Evolutionary conservation across 805 yeast genomes (phyloP).

Genomic region (Metschnikowia aberdeeniae): DNA sequence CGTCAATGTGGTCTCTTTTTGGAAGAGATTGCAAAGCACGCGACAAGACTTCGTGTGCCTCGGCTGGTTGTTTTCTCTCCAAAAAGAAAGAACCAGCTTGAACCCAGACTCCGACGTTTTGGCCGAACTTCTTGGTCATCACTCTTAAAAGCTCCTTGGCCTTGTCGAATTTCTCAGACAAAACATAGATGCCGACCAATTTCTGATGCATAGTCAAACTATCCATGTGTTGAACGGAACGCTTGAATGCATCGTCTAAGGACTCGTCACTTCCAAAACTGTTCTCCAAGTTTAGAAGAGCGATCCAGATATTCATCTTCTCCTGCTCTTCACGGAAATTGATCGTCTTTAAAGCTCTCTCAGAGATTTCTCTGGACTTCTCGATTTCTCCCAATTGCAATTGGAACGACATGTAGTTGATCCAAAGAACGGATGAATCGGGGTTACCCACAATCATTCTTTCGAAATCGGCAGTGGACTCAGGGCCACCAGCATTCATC

Average conservation of each 20-base stretch:
- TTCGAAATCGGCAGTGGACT: conserved; percentile 88
- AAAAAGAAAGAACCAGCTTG: conserved; percentile 73
- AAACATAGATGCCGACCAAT: conserved; percentile 66
- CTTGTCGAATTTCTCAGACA: conserved; percentile 65
- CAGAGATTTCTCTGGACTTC: conserved; percentile 89
- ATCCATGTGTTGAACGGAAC: conserved; percentile 90
- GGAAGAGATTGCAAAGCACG: conserved; percentile 69
- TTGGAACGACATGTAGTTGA: conserved; percentile 98
- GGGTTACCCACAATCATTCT: conserved; percentile 89
- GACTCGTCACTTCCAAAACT: conserved; percentile 86
- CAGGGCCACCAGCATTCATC: conserved; percentile 80
- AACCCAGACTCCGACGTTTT: conserved; percentile 71
- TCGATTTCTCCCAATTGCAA: conserved; percentile 90
- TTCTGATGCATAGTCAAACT: conserved; percentile 75
- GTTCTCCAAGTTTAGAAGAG: conserved; percentile 87
- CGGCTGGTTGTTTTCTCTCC: conserved; percentile 51
- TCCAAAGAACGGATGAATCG: conserved; percentile 91
- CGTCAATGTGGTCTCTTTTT: conserved; percentile 69
- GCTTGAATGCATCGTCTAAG: conserved; percentile 73
- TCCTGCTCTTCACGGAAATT: conserved; percentile 89
- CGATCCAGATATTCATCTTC: conserved; percentile 93
- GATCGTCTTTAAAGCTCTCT: conserved; percentile 87
- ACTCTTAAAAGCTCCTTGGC: conserved; percentile 66
- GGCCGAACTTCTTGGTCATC: conserved; percentile 75
- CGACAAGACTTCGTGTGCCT: conserved; percentile 70